Evolutionary conservation across 345 rosid genomes (phyloP), one percentile per base, ranked within the genome.

Genomic region (Eucalyptus pauciflora): DNA sequence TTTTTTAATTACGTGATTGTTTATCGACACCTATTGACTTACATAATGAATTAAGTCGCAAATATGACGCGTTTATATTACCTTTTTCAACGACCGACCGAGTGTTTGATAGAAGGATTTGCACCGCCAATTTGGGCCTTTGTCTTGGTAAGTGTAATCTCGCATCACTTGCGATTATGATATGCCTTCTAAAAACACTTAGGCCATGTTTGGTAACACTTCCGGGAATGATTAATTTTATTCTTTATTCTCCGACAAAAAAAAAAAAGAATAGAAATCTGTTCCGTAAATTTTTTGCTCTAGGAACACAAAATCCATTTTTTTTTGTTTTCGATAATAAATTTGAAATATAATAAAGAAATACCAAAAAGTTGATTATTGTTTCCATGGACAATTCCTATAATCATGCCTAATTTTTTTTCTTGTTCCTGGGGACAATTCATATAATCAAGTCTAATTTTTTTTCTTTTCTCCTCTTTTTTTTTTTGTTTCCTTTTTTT

Each of bases 361-460:
- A 52, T 52, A 20, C 5, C 25, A 18, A 3, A 52, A 52, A 52
- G 24, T 52, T 52, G 7, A 2, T 52, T 52, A 4, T 52, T 18
- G 25, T 52, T 52, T 1, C 0, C 0, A 1, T 1, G 8, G 24
- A 52, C 24, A 7, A 18, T 52, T 52, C 10, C 10, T 52, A 52
- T 52, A 52, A 52, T 52, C 25, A 52, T 18, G 10, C 8, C 22
- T 52, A 52, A 17, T 52, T 41, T 52, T 52, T 52, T 41, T 52
- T 52, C 10, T 52, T 18, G 25, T 52, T 52, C 4, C 1, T 0
- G 1, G 8, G 8, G 24, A 52, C 24, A 7, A 18, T 52, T 52
- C 10, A 9, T 52, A 52, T 18, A 52, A 52, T 52, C 25, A 52
- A 52, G 10, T 22, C 22, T 52, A 52, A 17, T 52, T 52, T 52